A percentile compares a stretch with the other conserved stretches of the same genome.
phyloP scores from a whole-genome alignment of 768 basidiomycete genomes.

The Hericium coralloides region DNA sequence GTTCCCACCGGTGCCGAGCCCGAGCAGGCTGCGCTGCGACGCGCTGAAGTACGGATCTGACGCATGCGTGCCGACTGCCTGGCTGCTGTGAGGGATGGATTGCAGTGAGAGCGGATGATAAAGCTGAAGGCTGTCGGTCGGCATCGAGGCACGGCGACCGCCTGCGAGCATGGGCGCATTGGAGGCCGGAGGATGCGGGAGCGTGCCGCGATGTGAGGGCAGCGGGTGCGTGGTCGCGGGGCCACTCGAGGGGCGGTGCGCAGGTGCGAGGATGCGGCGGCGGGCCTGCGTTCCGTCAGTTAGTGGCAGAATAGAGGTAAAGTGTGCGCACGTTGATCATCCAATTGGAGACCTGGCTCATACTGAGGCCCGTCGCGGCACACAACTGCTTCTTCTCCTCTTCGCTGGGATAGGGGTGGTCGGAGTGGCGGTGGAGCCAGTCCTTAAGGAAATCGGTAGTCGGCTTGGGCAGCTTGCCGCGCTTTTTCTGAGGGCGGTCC shows the following conservation, averaged over 20 bases:
- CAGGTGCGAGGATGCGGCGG: slow-evolving; percentile 75
- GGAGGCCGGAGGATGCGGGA: slow-evolving; percentile 14
- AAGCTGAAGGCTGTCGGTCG: slow-evolving; percentile 62
- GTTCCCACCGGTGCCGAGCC: slow-evolving; percentile 4
- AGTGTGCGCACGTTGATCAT: slow-evolving; percentile 70
- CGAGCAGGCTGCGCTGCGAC: slow-evolving; percentile 8
- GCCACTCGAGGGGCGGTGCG: slow-evolving; percentile 64
- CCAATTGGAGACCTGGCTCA: slow-evolving; percentile 89
- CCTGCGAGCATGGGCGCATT: slow-evolving; percentile 5
- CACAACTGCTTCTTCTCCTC: slow-evolving; percentile 89
- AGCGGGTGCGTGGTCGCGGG: slow-evolving; percentile 74
- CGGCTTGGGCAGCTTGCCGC: slow-evolving; percentile 85
- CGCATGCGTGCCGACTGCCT: slow-evolving; percentile 9
- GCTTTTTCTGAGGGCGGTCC: slow-evolving; percentile 72
- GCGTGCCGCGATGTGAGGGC: slow-evolving; percentile 26
- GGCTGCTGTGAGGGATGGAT: slow-evolving; percentile 25
- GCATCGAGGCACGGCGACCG: slow-evolving; percentile 53
- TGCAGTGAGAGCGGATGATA: slow-evolving; percentile 77
- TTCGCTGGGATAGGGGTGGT: slow-evolving; percentile 84
- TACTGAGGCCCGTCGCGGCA: slow-evolving; percentile 76
- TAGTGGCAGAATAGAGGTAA: slow-evolving; percentile 5
- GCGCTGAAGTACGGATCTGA: slow-evolving; percentile 11
- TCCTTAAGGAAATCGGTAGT: slow-evolving; percentile 85
- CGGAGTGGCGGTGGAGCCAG: slow-evolving; percentile 81
- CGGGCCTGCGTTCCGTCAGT: slow-evolving; percentile 44